These are phyloP conservation scores for Trichoderma lentiforme DNA, from an alignment of 2,329 filamentous ascomycete genomes.

Conservation along the genomic window DNA sequence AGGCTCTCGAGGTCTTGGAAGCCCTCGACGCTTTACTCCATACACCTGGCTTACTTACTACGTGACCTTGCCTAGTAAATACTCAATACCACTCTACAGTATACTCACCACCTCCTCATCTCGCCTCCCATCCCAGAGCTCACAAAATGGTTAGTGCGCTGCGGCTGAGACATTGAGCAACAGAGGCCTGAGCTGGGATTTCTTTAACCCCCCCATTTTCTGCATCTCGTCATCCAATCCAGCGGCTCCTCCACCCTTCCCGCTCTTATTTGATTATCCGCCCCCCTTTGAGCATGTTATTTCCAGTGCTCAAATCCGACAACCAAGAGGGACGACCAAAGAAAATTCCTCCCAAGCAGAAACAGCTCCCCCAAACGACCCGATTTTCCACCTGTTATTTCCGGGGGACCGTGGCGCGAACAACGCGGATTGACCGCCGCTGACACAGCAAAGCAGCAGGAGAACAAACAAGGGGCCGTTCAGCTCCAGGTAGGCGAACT, in stretches of 20 bases:
- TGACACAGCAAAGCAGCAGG: background rate
- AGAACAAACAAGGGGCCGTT: background rate
- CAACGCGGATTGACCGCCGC: background rate
- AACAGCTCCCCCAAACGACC: background rate
- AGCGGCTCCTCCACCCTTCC: constrained; percentile 3
- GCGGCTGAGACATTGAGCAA: constrained; percentile 7
- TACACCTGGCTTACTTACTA: background rate
- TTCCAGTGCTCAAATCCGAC: constrained; percentile 29
- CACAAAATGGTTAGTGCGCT: constrained; percentile 7
- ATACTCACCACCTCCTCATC: background rate
- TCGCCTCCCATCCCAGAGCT: background rate
- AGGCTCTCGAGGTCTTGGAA: background rate
- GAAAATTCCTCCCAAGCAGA: background rate
- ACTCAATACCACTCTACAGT: background rate
- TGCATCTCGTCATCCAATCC: background rate
- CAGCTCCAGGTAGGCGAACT: background rate
- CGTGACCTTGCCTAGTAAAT: background rate
- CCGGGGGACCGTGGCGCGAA: constrained; percentile 1
- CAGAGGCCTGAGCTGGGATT: background rate
- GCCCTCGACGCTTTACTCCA: background rate
- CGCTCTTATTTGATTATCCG: constrained; percentile 8
- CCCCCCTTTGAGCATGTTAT: constrained; percentile 18
- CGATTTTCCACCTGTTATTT: constrained; percentile 7
- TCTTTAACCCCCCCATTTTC: background rate
- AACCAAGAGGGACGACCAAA: constrained; percentile 2